phyloP scores from a whole-genome alignment of 345 rosid species.

The Turnera subulata region DNA sequence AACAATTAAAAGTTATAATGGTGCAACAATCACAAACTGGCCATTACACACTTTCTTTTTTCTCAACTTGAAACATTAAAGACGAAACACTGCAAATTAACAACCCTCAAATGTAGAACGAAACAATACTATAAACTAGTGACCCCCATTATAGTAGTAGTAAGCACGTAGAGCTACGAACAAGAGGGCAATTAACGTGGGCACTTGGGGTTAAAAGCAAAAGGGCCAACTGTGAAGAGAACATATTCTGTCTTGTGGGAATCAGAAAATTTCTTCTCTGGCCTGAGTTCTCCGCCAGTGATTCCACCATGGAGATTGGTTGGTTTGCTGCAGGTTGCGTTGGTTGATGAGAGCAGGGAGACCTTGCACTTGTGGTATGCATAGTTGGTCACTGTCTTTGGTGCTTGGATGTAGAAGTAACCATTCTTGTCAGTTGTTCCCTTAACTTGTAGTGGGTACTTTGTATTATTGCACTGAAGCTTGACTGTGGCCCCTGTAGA shows the following conservation, averaged over 20 bases:
- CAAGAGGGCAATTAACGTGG: constrained; percentile 19
- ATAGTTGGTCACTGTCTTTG: constrained; percentile 64
- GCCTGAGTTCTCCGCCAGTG: constrained; percentile 49
- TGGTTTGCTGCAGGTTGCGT: constrained; percentile 37
- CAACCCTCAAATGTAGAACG: too few relatives aligned
- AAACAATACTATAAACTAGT: too few relatives aligned
- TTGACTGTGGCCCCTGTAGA: constrained; percentile 62
- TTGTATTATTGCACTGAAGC: constrained; percentile 65
- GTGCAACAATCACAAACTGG: too few relatives aligned
- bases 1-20: too few relatives aligned
- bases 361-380: constrained; percentile 78
- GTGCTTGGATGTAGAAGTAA: constrained; percentile 61
- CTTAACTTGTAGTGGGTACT: constrained; percentile 18
- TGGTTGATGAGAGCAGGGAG: constrained; percentile 42
- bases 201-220: constrained; percentile 78
- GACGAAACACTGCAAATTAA: too few relatives aligned
- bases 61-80: too few relatives aligned
- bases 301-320: constrained; percentile 53
- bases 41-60: too few relatives aligned
- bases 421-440: constrained; percentile 73
- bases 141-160: too few relatives aligned
- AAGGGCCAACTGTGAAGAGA: constrained; percentile 69
- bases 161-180: neutral
- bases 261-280: constrained; percentile 31
- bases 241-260: constrained; percentile 33